Evolutionary conservation across 257 asterid genomes (phyloP), one percentile per base, ranked within the genome.

Genomic region (Henckelia pumila): DNA sequence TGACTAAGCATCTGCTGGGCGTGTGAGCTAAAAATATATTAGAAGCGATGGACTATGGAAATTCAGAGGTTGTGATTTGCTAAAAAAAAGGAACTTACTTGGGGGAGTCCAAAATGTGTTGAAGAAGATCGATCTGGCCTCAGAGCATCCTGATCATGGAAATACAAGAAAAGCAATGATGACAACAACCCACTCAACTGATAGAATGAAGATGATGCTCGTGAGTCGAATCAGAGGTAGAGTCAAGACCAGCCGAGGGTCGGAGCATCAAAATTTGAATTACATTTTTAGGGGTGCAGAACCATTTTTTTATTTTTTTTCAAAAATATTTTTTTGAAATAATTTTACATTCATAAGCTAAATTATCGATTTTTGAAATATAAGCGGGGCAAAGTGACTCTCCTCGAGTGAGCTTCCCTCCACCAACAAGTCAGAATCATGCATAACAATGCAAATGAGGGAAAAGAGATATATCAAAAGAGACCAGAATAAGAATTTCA

Each of bases 71-170:
- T 5, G 5, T 2, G 29, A 26, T 26, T 26, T 26, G 29, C 29
- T 26, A 26, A 3, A 2, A 3, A 2, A 5, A 26, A 26, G 29
- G 3, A 26, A 26, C 86, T 75, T 75, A 94, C 97, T 78, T 85
- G 82, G 68, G 95, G 97, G 71, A 94, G 97, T 60, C 99, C 96
- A 65, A 94, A 94, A 73, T 94, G 99, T 5, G 97, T 94, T 55
- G 97, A 72, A 61, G 99, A 88, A 63, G 95, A 94, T 75, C 99
- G 90, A 73, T 88, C 97, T 47, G 97, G 99, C 73, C 99, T 81
- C 66, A 93, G 68, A 59, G 99, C 96, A 71, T 93, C 99, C 99
- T 93, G 64, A 66, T 61, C 33, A 56, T 28, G 67, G 50, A 79
- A 64, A 61, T 14, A 49, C 10, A 35, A 32, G 47, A 49, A 29